Evolutionary conservation across 352 stramenopile species (phyloP), one percentile per base, ranked within the genome.

Genomic region (Phytophthora pseudosyringae): DNA sequence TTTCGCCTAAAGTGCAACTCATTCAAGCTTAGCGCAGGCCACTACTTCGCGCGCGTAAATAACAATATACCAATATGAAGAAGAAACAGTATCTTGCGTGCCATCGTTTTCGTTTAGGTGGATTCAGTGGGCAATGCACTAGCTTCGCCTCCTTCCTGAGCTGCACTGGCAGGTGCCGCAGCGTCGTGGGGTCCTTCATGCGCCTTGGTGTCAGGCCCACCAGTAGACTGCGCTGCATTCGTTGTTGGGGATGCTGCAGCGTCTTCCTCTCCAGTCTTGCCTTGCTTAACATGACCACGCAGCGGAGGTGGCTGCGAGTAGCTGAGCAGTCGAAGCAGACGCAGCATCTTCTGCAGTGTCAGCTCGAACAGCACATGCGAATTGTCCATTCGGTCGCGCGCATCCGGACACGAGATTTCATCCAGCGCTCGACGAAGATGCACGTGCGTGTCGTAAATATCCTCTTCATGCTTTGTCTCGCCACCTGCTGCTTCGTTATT

Each of bases 351-450:
- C 47, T 82, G 80, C 33, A 93, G 59, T 21, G 80, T 86, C 52
- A 81, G 79, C 69, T 94, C 86, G 45, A 93, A 90, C n/a, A 92
- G 63, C n/a, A 93, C 80, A 48, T 93, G 89, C 21, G 81, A 88
- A 52, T 89, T 86, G 48, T 88, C 79, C 73, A 94, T 88, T 39
- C 82, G 82, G 41, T 93, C 83, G 13, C 84, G 77, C 10, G 82
- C 76, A 45, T 93, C 83, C 0, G 83, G 83, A 4, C 79, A 90
- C 45, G 79, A 87, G 40, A 89, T 85, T 26, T 82, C 63, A 21
- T 86, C 79, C 9, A 94, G 73, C 7, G 80, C 80, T 40, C 69
- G 71, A 43, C 84, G 78, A 38, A 94, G 66, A 62, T 91, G 84
- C 47, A 90, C 78, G 36, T 92, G 80, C 4, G 82, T 91, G 33